These are phyloP conservation scores for Pseudoneurospora amorphoporcata DNA, from an alignment of 495 filamentous ascomycete genomes.

Conservation along the genomic window DNA sequence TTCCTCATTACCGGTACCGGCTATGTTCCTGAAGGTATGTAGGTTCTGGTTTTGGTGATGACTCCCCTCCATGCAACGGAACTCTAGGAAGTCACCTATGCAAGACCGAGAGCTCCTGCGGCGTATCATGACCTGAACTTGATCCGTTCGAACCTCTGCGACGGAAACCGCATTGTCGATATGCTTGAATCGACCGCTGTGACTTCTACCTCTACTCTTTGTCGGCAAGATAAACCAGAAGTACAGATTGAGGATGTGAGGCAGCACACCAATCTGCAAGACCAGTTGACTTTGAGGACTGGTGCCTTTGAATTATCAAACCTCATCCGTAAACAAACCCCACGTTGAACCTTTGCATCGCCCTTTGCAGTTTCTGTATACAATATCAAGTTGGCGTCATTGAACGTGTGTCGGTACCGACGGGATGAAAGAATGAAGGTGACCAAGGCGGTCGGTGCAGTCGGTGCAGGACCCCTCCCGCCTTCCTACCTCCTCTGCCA, in stretches of 20 bases:
- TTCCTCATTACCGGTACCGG: not conserved
- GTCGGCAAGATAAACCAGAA: not conserved
- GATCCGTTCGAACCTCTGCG: not conserved
- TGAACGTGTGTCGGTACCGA: not conserved
- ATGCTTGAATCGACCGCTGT: not conserved
- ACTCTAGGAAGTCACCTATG: not conserved
- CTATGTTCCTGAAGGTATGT: not conserved
- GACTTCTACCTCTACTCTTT: not conserved
- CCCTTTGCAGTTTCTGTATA: not conserved
- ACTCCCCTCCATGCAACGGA: not conserved
- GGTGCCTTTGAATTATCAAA: slow-evolving; percentile 3
- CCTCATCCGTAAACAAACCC: not conserved
- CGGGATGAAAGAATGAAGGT: not conserved
- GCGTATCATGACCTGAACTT: not conserved
- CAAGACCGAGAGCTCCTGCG: not conserved
- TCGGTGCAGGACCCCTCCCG: not conserved
- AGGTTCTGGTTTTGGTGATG: not conserved
- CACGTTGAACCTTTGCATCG: not conserved
- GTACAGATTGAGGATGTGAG: not conserved
- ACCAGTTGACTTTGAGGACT: not conserved
- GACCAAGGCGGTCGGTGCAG: not conserved
- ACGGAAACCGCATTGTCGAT: not conserved
- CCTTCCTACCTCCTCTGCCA: not conserved
- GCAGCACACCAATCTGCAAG: not conserved
- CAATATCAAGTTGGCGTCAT: not conserved